phyloP scores from a whole-genome alignment of 2,329 filamentous ascomycete species.

The Colletotrichum sp. region DNA sequence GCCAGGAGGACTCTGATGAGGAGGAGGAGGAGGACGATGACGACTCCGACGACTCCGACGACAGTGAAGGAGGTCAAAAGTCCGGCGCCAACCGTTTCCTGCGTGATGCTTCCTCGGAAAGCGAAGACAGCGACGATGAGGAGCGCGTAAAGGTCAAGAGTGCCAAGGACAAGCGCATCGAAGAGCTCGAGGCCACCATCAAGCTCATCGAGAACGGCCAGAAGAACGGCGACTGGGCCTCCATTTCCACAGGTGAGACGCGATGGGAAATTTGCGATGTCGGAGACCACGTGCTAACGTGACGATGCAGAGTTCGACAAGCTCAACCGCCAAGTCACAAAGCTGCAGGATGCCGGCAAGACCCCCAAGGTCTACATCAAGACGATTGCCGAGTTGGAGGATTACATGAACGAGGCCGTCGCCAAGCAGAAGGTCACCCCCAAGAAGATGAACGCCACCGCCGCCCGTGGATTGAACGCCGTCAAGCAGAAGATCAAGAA shows the following conservation, averaged over 20 bases:
- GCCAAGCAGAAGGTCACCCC: constrained; percentile 94
- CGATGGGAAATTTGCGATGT: background rate
- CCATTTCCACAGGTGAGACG: constrained; percentile 81
- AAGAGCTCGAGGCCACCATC: constrained; percentile 90
- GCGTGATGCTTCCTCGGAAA: constrained; percentile 69
- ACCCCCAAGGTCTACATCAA: constrained; percentile 92
- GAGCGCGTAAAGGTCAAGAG: constrained; percentile 89
- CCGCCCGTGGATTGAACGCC: constrained; percentile 91
- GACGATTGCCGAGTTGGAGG: constrained; percentile 90
- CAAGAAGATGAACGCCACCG: constrained; percentile 99
- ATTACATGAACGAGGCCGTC: constrained; percentile 90
- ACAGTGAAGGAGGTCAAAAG: constrained; percentile 69
- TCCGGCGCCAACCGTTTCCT: constrained; percentile 85
- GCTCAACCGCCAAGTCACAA: constrained; percentile 83
- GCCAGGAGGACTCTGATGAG: constrained; percentile 58
- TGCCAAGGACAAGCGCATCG: constrained; percentile 95
- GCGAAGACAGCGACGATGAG: constrained; percentile 87
- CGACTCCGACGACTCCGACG: constrained; percentile 57
- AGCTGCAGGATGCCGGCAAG: constrained; percentile 78
- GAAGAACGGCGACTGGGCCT: constrained; percentile 97
- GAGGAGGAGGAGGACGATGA: constrained; percentile 55
- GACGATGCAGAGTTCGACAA: constrained; percentile 82
- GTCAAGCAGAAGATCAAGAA: constrained; percentile 99
- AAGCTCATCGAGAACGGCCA: constrained; percentile 93
- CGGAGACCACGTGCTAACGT: constrained; percentile 1